Evolutionary conservation across 495 filamentous ascomycete species (phyloP).

Genomic region (Ascobolus immersus): DNA sequence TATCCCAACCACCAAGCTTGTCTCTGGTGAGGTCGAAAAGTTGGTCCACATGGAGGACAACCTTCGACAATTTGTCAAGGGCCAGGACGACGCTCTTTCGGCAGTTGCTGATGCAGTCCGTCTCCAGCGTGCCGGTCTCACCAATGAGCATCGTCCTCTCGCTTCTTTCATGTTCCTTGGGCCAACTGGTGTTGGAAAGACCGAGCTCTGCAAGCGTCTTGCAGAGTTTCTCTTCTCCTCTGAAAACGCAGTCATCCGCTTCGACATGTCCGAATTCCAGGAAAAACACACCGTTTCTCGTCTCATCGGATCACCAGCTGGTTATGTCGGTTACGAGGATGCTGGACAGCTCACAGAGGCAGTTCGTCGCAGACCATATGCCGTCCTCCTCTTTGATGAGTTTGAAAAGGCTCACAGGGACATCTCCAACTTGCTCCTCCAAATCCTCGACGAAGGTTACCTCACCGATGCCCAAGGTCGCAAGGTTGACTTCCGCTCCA

Average conservation of each 20-base stretch:
- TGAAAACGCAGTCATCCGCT: conserved; percentile 66
- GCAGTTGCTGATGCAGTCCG: conserved; percentile 82
- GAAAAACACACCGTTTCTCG: conserved; percentile 90
- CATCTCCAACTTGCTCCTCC: conserved; percentile 77
- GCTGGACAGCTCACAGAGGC: conserved; percentile 91
- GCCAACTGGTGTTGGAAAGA: conserved; percentile 91
- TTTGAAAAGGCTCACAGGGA: conserved; percentile 95
- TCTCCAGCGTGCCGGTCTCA: conserved; percentile 78
- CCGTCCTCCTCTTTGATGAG: conserved; percentile 83
- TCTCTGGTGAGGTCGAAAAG: conserved; percentile 76
- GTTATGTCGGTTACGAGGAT: conserved; percentile 92
- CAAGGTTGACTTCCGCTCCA: conserved; percentile 88
- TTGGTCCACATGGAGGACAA: conserved; percentile 86
- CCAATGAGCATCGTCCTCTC: conserved; percentile 68
- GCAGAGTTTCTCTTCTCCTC: conserved; percentile 81
- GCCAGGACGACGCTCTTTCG: conserved; percentile 78
- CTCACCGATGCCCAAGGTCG: conserved; percentile 87
- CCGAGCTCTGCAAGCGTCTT: conserved; percentile 88
- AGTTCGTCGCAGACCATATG: conserved; percentile 83
- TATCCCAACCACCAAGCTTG: conserved; percentile 74
- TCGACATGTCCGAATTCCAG: conserved; percentile 96
- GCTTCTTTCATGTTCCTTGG: conserved; percentile 96
- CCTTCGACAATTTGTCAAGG: conserved; percentile 58
- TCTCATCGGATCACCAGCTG: conserved; percentile 74
- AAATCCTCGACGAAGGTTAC: conserved; percentile 91